phyloP scores from a whole-genome alignment of 2,329 filamentous ascomycete species.

The Clarireedia homoeocarpa region DNA sequence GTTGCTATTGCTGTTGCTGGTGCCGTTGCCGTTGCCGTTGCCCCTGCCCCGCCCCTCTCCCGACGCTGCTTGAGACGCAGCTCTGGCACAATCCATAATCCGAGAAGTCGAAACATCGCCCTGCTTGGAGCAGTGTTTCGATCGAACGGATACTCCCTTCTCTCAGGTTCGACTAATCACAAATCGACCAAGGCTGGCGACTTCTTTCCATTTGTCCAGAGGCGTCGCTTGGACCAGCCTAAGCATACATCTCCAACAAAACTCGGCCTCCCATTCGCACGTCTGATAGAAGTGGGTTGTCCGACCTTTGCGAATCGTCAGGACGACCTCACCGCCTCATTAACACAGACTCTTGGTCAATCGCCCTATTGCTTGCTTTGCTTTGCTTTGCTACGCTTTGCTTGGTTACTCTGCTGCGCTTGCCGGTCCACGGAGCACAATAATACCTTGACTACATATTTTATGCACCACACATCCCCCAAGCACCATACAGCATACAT shows the following conservation, averaged over 20 bases:
- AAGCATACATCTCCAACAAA: conserved; percentile 1
- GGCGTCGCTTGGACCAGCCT: background rate
- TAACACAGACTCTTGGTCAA: background rate
- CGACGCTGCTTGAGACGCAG: background rate
- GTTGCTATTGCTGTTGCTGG: background rate
- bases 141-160: conserved; percentile 8
- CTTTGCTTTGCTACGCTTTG: background rate
- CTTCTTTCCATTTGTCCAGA: background rate
- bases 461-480: too few relatives aligned
- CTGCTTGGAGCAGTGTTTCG: background rate
- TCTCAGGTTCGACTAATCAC: background rate
- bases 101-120: background rate
- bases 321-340: conserved; percentile 8
- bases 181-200: conserved; percentile 4
- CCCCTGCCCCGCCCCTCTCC: too few relatives aligned
- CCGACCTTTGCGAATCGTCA: conserved; percentile 6
- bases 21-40: background rate
- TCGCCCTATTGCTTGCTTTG: conserved; percentile 2
- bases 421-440: background rate
- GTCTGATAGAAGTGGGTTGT: background rate
- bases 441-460: too few relatives aligned
- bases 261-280: conserved; percentile 2
- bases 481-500: too few relatives aligned
- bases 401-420: background rate
- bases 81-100: background rate